Evolutionary conservation across 192 early-diverging fungal species (phyloP), one percentile per base, ranked within the genome.

Genomic region (Entomortierella chlamydospora): DNA sequence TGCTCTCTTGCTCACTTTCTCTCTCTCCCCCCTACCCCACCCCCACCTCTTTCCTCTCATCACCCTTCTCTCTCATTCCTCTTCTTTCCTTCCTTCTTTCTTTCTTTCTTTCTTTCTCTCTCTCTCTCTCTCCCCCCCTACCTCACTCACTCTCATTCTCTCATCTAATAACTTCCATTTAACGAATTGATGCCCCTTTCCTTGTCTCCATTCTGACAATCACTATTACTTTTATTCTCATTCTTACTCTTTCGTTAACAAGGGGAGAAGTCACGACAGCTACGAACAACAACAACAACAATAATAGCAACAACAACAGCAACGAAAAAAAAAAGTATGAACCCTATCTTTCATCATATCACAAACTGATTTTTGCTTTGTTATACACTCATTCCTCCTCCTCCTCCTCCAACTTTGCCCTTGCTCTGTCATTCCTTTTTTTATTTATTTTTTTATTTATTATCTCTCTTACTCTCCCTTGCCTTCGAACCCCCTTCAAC

Each of bases 101-200:
- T 33, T 33, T 51, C 33, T 54, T 39, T 47, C 33, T 64, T 15
- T 41, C 34, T 64, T n/a, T 62, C 43, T 26, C 23, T 13, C 28
- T 47, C 45, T 55, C n/a, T 49, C 42, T 7, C 41, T 37, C 39
- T 23, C 51, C n/a, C 18, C 42, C 26, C 17, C 53, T 37, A 22
- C 18, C 18, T 47, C 37, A 31, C 42, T 62, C 61, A 57, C 23
- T 26, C 52, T 15, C 25, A 17, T 50, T 50, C 49, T 15, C 20
- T 50, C 20, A 50, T 23, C 17, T 17, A 50, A 4, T 2, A 17
- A 43, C 8, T 12, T 17, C 8, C 8, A 4, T 50, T 50, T 50
- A 22, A 10, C 17, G 4, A 50, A 10, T 50, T 50, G 49, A 50
- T 50, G 49, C 17, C 49, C 49, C 49, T 50, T 50, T 50, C 49